Base-by-base conservation (phyloP, 2,329 filamentous ascomycete genomes). In the Annulohypoxylon truncatum region DNA sequence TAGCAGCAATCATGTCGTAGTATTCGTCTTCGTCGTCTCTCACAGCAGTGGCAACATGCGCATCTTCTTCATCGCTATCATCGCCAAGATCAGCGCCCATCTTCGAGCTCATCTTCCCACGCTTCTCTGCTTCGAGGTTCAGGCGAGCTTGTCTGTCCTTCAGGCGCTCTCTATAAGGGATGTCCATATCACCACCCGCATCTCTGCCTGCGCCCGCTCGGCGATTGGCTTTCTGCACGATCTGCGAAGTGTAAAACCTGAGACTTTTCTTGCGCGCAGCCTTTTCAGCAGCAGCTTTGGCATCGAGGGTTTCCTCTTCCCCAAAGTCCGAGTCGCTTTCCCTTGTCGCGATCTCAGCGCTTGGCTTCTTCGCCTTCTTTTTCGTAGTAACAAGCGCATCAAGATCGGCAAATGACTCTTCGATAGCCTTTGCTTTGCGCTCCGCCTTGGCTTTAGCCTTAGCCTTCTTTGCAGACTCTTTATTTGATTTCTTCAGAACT, bases 201-300 rank as follows among this genome's bases (percentile, higher is more conserved):
- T 92, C 89, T 66, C 89, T 87, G 42, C 91, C 90, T 38, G 90
- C 91, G 29, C 85, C 88, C 4, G 89, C 88, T 59, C 92, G 92
- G 77, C 93, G 94, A 82, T 93, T 97, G 61, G 93, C 89, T 81
- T 97, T 98, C 78, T 98, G 95, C 26, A 92, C 91, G 71, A 99
- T 96, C 78, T 99, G 96, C 2, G 94, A 97, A 2, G 96, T 98
- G 85, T 99, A 99, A 84, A 99, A 99, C 68, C 94, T 92, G 62
- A 99, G 87, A 69, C 89, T 93, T 84, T 96, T 97, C 85, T 96
- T 97, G 79, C 92, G 92, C 64, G 89, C 87, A 0, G 90, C 92
- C 81, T 99, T 99, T 74, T 97, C 93, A 42, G 92, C 92, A 0
- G 93, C 91, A 66, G 95, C 89, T 66, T 89, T 86, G 9, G 90